Evolutionary conservation across 2,329 filamentous ascomycete genomes (phyloP).

Genomic region (Fusarium staphyleae): DNA sequence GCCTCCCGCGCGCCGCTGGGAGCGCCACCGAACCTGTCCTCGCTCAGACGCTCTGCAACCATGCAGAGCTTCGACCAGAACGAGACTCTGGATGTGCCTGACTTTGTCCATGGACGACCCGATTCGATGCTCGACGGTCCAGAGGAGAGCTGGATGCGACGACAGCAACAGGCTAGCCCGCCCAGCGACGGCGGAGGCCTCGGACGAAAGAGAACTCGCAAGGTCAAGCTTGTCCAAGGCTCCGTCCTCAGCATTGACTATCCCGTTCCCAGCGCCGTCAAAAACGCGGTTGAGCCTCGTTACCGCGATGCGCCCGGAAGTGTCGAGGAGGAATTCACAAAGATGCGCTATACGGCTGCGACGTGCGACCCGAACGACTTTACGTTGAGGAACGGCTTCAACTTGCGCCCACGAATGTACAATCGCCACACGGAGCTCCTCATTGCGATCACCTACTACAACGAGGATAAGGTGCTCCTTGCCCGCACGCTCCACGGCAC

Average conservation of each 20-base stretch:
- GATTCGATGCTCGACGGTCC: conserved; percentile 33
- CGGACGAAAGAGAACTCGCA: conserved; percentile 34
- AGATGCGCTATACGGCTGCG: conserved; percentile 40
- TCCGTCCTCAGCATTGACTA: conserved; percentile 40
- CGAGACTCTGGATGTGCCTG: conserved; percentile 19
- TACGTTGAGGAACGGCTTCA: conserved; percentile 37
- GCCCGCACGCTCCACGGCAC: conserved; percentile 36
- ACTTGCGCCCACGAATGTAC: conserved; percentile 39
- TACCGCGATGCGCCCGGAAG: conserved; percentile 31
- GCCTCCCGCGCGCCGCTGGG: conserved; percentile 19
- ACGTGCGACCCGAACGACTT: conserved; percentile 40
- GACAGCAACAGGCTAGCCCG: conserved; percentile 24
- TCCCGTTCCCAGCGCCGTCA: conserved; percentile 38
- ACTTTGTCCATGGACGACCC: conserved; percentile 30
- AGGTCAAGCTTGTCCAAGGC: conserved; percentile 38
- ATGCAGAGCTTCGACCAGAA: conserved; percentile 28
- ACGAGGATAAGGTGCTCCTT: conserved; percentile 39
- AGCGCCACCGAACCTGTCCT: conserved; percentile 22
- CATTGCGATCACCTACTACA: conserved; percentile 40
- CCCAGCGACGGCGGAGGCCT: conserved; percentile 18
- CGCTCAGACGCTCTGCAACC: conserved; percentile 24
- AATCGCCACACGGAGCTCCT: conserved; percentile 38
- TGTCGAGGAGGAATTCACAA: conserved; percentile 35
- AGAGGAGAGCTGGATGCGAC: conserved; percentile 38
- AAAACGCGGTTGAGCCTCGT: conserved; percentile 35